Evolutionary conservation across 2,329 filamentous ascomycete genomes (phyloP).

Genomic region (Pseudogymnoascus sp.): DNA sequence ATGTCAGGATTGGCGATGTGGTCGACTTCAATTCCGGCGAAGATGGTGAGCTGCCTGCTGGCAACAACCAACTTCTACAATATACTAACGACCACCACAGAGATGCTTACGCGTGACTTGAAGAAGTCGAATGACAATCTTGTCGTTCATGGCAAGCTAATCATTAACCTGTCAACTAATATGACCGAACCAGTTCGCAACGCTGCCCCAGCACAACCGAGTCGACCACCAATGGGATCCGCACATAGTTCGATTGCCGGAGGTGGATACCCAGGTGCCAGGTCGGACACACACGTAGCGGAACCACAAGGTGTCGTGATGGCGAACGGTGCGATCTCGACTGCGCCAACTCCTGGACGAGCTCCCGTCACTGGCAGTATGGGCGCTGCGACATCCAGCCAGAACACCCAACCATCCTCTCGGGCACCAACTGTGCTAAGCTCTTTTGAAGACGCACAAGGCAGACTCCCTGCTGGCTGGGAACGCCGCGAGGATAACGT

Average conservation of each 20-base stretch:
- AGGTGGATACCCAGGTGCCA: conserved; percentile 23
- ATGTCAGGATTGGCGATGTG: conserved; percentile 88
- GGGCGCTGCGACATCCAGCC: conserved; percentile 19
- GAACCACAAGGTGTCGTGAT: conserved; percentile 22
- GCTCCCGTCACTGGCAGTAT: conserved; percentile 29
- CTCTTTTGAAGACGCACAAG: conserved; percentile 94
- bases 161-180: conserved; percentile 92
- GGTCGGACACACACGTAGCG: conserved; percentile 18
- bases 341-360: conserved; percentile 27
- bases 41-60: conserved; percentile 60
- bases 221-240: conserved; percentile 27
- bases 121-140: conserved; percentile 98
- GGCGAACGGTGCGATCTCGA: conserved; percentile 26
- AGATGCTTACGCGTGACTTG: conserved; percentile 95
- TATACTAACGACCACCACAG: conserved; percentile 34
- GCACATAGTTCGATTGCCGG: conserved; percentile 26
- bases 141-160: conserved; percentile 94
- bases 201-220: conserved; percentile 19
- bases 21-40: conserved; percentile 84
- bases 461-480: conserved; percentile 86
- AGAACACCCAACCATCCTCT: conserved; percentile 16
- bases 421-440: conserved; percentile 54
- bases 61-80: conserved; percentile 14
- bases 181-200: conserved; percentile 59
- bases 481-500: conserved; percentile 92